Conservation (phyloP, 305 asterid species). For the Solanum chacoense region DNA sequence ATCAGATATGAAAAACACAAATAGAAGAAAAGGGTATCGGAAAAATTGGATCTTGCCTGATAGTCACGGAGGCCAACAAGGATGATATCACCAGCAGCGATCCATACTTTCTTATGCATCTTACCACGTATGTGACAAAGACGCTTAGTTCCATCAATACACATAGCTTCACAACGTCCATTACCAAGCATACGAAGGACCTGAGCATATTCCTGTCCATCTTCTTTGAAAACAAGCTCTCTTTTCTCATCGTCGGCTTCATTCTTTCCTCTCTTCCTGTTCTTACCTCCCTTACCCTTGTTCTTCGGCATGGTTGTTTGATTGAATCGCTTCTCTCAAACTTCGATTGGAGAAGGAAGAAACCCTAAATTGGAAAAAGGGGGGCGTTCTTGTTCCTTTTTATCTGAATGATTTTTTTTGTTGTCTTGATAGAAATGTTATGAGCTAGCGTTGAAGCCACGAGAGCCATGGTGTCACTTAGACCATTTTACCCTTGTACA, state of each 20-base stretch:
- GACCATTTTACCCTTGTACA: neutral
- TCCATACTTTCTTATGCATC: constrained; percentile 99
- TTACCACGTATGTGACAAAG: constrained; percentile 77
- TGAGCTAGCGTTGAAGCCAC: neutral
- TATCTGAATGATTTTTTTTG: neutral
- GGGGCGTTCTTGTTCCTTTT: no score
- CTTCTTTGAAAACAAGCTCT: constrained; percentile 85
- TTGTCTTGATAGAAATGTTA: neutral
- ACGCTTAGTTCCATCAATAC: constrained; percentile 76
- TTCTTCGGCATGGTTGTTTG: constrained; percentile 69
- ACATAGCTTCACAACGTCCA: constrained; percentile 84
- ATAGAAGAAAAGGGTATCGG: neutral
- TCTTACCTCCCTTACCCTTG: constrained; percentile 97
- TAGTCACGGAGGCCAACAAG: constrained; percentile 95
- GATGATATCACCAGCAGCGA: constrained; percentile 85
- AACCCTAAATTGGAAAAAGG: neutral
- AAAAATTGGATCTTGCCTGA: constrained; percentile 26
- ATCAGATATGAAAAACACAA: neutral
- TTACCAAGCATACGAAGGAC: constrained; percentile 85
- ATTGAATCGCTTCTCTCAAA: neutral
- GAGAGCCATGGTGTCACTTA: neutral
- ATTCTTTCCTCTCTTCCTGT: constrained; percentile 91
- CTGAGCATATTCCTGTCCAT: constrained; percentile 89
- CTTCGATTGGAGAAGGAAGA: neutral
- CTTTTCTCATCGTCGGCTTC: constrained; percentile 91